phyloP scores from a whole-genome alignment of 163 green algal genomes.

The Scenedesmus sp. region DNA sequence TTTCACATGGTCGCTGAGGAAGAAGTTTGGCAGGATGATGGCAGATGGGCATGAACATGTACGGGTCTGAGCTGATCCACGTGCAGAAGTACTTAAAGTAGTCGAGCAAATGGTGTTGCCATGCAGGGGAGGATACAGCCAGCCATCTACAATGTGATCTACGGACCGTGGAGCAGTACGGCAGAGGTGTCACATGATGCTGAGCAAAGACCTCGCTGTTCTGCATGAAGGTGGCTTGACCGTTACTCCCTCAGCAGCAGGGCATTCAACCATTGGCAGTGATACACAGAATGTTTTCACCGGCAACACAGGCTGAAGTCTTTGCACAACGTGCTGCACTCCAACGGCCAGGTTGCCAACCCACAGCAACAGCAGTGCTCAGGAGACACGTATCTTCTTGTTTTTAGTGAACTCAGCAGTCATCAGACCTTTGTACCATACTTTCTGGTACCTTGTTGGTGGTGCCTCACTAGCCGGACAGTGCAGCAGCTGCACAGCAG shows the following conservation, averaged over 20 bases:
- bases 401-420: neutral
- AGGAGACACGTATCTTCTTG: neutral
- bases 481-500: neutral
- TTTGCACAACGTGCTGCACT: neutral
- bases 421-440: too few species aligned
- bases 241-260: neutral
- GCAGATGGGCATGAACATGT: neutral
- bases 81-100: too few species aligned
- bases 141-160: too few species aligned
- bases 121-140: too few species aligned
- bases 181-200: neutral
- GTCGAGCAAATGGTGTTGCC: too few species aligned
- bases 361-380: neutral
- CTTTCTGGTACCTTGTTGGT: too few species aligned
- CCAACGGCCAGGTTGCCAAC: too few species aligned
- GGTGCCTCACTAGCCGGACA: too few species aligned
- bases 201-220: slow-evolving; percentile 2
- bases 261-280: neutral
- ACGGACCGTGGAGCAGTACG: neutral
- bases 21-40: neutral
- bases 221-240: neutral
- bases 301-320: neutral
- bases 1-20: neutral
- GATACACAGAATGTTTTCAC: too few species aligned
- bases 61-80: neutral